These are phyloP conservation scores for Aspergillus brunneoviolaceus DNA, from an alignment of 2,329 filamentous ascomycete genomes.

Conservation along the genomic window DNA sequence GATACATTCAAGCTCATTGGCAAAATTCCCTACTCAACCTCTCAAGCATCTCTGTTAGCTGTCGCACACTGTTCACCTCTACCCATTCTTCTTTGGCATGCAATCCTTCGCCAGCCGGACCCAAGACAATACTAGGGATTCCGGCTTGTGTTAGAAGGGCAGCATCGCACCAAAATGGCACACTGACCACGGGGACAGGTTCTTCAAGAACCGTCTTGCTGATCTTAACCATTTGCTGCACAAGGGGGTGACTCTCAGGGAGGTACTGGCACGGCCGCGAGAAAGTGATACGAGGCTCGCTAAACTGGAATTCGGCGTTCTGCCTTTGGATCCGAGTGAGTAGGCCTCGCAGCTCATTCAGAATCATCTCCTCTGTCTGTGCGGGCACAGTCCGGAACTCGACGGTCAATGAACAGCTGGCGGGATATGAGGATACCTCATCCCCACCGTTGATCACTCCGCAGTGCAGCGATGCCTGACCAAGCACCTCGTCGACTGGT, in stretches of 20 bases:
- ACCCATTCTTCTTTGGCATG: constrained; percentile 55
- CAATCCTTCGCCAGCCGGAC: constrained; percentile 50
- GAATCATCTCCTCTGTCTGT: constrained; percentile 42
- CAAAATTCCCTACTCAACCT: constrained; percentile 24
- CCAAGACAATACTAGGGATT: constrained; percentile 50
- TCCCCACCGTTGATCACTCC: constrained; percentile 53
- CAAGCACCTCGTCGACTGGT: constrained; percentile 35
- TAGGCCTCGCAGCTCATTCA: constrained; percentile 39
- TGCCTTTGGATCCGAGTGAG: constrained; percentile 34
- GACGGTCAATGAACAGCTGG: constrained; percentile 48
- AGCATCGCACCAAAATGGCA: constrained; percentile 53
- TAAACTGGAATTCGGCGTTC: constrained; percentile 43
- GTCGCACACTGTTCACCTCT: constrained; percentile 44
- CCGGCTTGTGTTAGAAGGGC: constrained; percentile 48
- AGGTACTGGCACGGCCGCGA: constrained; percentile 47
- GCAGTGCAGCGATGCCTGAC: constrained; percentile 48
- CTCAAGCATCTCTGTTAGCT: constrained; percentile 29
- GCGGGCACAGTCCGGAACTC: constrained; percentile 52
- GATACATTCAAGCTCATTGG: constrained; percentile 4
- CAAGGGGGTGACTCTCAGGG: constrained; percentile 43
- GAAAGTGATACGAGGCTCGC: constrained; percentile 41
- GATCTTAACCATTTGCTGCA: constrained; percentile 31
- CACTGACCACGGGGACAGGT: constrained; percentile 29
- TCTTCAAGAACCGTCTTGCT: constrained; percentile 29
- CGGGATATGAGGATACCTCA: constrained; percentile 54